Conservation (phyloP, 345 rosid genomes). For the Populus alba region DNA sequence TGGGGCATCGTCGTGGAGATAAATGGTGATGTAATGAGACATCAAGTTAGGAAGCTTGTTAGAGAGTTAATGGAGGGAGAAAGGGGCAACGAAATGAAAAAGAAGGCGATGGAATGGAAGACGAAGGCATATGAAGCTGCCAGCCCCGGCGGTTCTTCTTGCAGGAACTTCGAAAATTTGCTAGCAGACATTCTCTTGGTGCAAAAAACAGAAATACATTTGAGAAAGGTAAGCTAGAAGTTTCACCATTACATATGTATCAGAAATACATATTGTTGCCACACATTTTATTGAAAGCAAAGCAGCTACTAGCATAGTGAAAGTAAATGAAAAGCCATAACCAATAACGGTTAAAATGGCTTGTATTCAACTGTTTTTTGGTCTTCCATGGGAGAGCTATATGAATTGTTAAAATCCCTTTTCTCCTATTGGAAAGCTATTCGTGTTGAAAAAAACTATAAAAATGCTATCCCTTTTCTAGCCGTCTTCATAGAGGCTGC, state of each 20-base stretch:
- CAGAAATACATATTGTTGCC: too few relatives aligned
- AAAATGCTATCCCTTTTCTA: too few relatives aligned
- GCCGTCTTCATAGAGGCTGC: conserved; percentile 56
- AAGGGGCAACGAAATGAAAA: neutral
- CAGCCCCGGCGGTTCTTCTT: neutral
- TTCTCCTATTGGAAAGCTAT: too few relatives aligned
- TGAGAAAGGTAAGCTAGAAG: neutral
- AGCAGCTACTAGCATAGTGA: too few relatives aligned
- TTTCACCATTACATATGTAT: neutral
- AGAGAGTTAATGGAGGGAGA: conserved; percentile 6
- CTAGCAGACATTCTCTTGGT: neutral
- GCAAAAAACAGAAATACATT: neutral
- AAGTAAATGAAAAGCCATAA: neutral
- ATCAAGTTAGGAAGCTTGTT: neutral
- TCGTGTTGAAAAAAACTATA: too few relatives aligned
- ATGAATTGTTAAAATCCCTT: too few relatives aligned
- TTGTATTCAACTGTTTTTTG: too few relatives aligned
- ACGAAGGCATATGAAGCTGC: neutral
- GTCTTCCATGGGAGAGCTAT: too few relatives aligned
- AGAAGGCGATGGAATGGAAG: neutral
- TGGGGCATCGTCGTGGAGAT: conserved; percentile 6
- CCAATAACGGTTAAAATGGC: neutral
- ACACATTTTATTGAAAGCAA: too few relatives aligned
- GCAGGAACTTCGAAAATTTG: neutral
- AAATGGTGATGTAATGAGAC: neutral